Percentiles rank a stretch among this genome's conserved stretches.
Conservation (phyloP, 179 eudicot species). For the Heliamphora pulchella region DNA sequence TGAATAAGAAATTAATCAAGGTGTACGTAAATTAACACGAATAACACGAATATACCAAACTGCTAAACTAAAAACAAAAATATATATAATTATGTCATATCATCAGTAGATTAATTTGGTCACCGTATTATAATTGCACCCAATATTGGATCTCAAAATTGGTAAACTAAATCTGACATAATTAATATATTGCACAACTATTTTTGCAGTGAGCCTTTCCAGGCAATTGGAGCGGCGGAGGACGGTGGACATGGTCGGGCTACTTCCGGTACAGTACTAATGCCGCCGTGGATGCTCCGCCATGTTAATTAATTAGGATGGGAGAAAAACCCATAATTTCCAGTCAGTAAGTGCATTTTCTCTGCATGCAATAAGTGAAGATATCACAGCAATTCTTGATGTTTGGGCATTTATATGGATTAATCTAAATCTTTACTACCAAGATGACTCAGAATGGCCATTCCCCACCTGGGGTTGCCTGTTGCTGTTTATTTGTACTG, state of each 20-base stretch:
- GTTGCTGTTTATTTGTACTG: too few species aligned
- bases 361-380: neutral
- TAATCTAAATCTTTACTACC: too few species aligned
- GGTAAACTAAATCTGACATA: neutral
- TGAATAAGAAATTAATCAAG: too few species aligned
- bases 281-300: slow-evolving; percentile 72
- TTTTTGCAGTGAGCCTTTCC: slow-evolving; percentile 35
- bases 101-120: too few species aligned
- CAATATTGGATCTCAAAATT: neutral
- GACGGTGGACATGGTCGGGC: slow-evolving; percentile 21
- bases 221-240: slow-evolving; percentile 22
- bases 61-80: too few species aligned
- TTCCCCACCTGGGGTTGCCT: too few species aligned
- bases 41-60: too few species aligned
- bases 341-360: neutral
- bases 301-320: slow-evolving; percentile 25
- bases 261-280: slow-evolving; percentile 17
- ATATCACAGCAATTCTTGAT: neutral
- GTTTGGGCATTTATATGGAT: too few species aligned
- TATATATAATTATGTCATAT: too few species aligned
- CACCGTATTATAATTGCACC: too few species aligned
- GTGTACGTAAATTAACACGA: too few species aligned
- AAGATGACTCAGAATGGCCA: too few species aligned
- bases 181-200: neutral
- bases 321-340: neutral